Percentiles rank a stretch among this genome's conserved stretches.
Conservation (phyloP, 2,329 filamentous ascomycete species). For the Alternaria sp. region DNA sequence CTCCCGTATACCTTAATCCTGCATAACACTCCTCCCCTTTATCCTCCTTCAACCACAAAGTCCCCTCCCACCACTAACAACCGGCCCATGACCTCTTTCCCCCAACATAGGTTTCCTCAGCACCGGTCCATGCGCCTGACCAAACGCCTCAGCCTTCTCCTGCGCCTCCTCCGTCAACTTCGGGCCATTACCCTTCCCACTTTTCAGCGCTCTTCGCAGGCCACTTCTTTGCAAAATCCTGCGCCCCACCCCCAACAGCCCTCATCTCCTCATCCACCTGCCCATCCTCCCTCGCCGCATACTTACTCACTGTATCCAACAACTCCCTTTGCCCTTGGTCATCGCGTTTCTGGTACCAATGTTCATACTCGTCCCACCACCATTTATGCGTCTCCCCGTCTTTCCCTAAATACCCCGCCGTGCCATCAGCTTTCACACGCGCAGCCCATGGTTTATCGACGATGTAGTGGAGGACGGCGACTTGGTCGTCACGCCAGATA, state of each 20-base stretch:
- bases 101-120: constrained; percentile 34
- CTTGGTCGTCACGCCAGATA: constrained; percentile 60
- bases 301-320: constrained; percentile 30
- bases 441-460: constrained; percentile 65
- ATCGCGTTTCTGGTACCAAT: constrained; percentile 51
- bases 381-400: constrained; percentile 62
- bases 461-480: constrained; percentile 62
- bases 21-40: constrained; percentile 33
- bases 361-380: constrained; percentile 61
- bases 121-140: constrained; percentile 25
- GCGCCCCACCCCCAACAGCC: constrained; percentile 43
- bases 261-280: constrained; percentile 41
- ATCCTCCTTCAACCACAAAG: constrained; percentile 19
- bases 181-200: not conserved
- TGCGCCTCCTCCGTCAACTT: constrained; percentile 5
- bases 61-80: constrained; percentile 25
- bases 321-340: constrained; percentile 30
- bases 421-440: constrained; percentile 53
- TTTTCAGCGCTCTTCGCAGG: constrained; percentile 6
- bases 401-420: constrained; percentile 59
- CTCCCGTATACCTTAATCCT: constrained; percentile 8
- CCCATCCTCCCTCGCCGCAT: constrained; percentile 35
- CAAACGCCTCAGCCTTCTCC: constrained; percentile 12
- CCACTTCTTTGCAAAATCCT: constrained; percentile 47
- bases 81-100: constrained; percentile 43